Evolutionary conservation across 352 stramenopile species (phyloP).

Genomic region (Phytopythium chamaehyphon): DNA sequence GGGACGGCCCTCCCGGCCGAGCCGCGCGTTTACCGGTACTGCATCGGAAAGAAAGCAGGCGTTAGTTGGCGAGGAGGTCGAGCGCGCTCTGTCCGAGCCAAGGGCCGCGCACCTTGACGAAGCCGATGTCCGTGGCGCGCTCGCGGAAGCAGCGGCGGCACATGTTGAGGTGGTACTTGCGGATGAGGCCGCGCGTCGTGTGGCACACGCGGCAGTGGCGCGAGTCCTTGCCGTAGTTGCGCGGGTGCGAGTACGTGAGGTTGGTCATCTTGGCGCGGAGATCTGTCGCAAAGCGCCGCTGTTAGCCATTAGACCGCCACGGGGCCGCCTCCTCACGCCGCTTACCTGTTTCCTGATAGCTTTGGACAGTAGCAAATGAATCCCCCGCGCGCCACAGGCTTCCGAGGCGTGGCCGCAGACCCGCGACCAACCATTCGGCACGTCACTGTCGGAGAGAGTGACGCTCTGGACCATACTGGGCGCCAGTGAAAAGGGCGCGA

Average conservation of each 20-base stretch:
- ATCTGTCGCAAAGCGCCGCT: no score
- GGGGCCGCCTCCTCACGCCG: background rate
- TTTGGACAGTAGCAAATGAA: constrained; percentile 87
- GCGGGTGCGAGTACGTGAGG: constrained; percentile 84
- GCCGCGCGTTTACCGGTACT: constrained; percentile 74
- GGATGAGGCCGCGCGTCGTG: constrained; percentile 91
- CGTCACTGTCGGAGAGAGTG: no score
- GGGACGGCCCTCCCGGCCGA: constrained; percentile 29
- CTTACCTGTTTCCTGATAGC: constrained; percentile 84
- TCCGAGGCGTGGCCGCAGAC: constrained; percentile 22
- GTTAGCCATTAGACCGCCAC: background rate
- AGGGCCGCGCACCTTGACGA: constrained; percentile 88
- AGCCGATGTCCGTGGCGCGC: constrained; percentile 93
- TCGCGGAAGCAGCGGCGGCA: constrained; percentile 96
- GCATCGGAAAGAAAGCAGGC: constrained; percentile 5
- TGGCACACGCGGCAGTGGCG: constrained; percentile 89
- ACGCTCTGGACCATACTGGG: no score
- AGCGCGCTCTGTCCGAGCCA: no score
- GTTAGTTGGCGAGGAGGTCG: background rate
- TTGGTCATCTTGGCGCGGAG: constrained; percentile 86
- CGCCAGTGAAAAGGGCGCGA: no score
- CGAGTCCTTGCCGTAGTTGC: constrained; percentile 89
- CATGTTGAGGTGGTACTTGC: constrained; percentile 96
- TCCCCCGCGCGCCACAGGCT: constrained; percentile 10
- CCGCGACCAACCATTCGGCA: constrained; percentile 60